Evolutionary conservation across 2,329 filamentous ascomycete genomes (phyloP).

Genomic region (Fusarium protoensiforme): DNA sequence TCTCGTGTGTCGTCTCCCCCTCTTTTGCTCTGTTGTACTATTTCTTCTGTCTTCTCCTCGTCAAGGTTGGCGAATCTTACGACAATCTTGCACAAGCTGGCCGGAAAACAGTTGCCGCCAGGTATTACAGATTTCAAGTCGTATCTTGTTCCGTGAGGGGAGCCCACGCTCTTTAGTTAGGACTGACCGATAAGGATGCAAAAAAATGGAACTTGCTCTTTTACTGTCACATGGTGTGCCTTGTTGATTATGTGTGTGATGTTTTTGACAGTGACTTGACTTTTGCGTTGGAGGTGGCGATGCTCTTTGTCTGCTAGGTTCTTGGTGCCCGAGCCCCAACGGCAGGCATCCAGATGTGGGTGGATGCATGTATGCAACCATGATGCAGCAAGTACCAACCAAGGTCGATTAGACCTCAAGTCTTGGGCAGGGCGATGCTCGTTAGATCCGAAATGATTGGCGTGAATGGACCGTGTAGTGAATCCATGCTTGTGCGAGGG

Average conservation of each 20-base stretch:
- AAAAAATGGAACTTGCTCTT: constrained; percentile 37
- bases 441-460: not conserved
- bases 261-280: not conserved
- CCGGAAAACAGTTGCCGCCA: constrained; percentile 12
- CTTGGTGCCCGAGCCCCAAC: not conserved
- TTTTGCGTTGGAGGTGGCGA: not conserved
- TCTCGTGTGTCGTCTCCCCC: constrained; percentile 29
- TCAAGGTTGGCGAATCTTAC: constrained; percentile 6
- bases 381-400: not conserved
- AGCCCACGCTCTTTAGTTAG: constrained; percentile 42
- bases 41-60: constrained; percentile 36
- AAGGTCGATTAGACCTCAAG: not conserved
- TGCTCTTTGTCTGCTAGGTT: not conserved
- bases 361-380: not conserved
- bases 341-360: not conserved
- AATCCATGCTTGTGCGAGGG: not conserved
- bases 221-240: not conserved
- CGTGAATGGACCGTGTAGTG: not conserved
- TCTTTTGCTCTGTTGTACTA: constrained; percentile 38
- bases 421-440: not conserved
- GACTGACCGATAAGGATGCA: constrained; percentile 36
- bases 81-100: constrained; percentile 10
- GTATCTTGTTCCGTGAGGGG: constrained; percentile 29
- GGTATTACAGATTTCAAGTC: constrained; percentile 22
- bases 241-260: not conserved